Evolutionary conservation across 1,139 yeast genomes (phyloP), one percentile per base, ranked within the genome.

Genomic region (Debaryomyces singareniensis): DNA sequence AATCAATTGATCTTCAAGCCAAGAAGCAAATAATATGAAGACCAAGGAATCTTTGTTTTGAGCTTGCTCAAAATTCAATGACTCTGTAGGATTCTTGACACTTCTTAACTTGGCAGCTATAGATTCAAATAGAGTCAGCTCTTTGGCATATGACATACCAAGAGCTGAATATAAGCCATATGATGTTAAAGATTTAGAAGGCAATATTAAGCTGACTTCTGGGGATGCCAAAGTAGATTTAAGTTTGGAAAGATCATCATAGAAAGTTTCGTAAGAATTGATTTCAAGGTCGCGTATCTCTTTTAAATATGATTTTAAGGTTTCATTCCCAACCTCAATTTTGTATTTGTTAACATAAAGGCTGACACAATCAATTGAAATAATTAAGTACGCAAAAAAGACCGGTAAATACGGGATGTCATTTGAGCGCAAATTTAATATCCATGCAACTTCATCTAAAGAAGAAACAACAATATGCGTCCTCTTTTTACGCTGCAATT

Each of bases 401-500:
- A 70, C 71, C 0, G 79, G 78, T 32, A 64, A 58, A 41, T 55
- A 73, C 2, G 68, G 68, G 23, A 67, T 56, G 33, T 68, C 71
- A 12, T 53, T 44, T 32, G 66, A 71, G 29, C 79, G 53, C 41
- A 91, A 64, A 49, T 91, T 91, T 50, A 87, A 71, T 34, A 87
- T 59, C 97, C 96, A 89, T 5, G 96, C 95, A 37, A 89, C 73
- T 49, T 91, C 96, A 58, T 91, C 98, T 29, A 54, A 47, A 5
- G 34, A 28, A 5, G 34, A 25, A 4, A 31, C 29, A 10, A 31
- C 31, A 30, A 64, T 47, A 34, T 53, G 59, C 3, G 59, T 42
- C 1, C 52, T 52, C 5, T 42, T 34, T 14, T 37, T 33, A 5
- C 39, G 34, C 4, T 30, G 35, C 51, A 65, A 45, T 3, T 43